These are phyloP conservation scores for Prototheca wickerhamii DNA, from an alignment of 163 green algal genomes.

Conservation along the genomic window DNA sequence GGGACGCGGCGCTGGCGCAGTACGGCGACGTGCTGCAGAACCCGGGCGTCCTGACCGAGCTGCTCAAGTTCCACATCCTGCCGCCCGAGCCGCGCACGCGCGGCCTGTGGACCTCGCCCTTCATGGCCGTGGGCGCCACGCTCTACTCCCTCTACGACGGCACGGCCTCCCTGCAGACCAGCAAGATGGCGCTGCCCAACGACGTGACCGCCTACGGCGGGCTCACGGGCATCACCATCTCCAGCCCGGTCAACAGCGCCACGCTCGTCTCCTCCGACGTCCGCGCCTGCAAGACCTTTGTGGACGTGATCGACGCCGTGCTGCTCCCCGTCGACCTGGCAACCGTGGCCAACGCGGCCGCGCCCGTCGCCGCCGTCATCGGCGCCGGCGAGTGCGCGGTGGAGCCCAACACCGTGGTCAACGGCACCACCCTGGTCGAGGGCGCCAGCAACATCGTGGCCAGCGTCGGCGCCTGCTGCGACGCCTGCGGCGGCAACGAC, in stretches of 20 bases:
- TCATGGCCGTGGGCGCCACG: slow-evolving; percentile 23
- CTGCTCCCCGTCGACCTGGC: slow-evolving; percentile 23
- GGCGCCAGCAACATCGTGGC: slow-evolving; percentile 14
- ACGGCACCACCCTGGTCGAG: slow-evolving; percentile 2
- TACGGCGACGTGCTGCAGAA: slow-evolving; percentile 3
- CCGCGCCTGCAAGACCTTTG: slow-evolving; percentile 24
- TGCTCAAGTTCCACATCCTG: slow-evolving; percentile 37
- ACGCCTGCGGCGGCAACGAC: slow-evolving; percentile 4
- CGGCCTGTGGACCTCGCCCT: slow-evolving; percentile 34
- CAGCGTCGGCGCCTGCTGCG: slow-evolving; percentile 20
- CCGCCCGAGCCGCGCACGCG: slow-evolving; percentile 25
- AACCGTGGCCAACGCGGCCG: neutral
- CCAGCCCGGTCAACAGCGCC: slow-evolving; percentile 16
- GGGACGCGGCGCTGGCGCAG: slow-evolving; percentile 14
- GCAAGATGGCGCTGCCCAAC: slow-evolving; percentile 12
- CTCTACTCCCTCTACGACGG: slow-evolving; percentile 20
- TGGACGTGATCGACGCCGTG: slow-evolving; percentile 28
- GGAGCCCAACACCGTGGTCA: slow-evolving; percentile 19
- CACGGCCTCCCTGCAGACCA: slow-evolving; percentile 3
- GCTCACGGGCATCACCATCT: slow-evolving; percentile 25
- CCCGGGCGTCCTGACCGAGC: slow-evolving; percentile 2
- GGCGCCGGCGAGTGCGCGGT: slow-evolving; percentile 10
- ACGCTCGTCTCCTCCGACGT: slow-evolving; percentile 16
- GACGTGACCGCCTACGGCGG: slow-evolving; percentile 19
- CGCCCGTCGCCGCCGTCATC: neutral